These are phyloP conservation scores for Salix purpurea DNA, from an alignment of 345 rosid species.

Conservation along the genomic window DNA sequence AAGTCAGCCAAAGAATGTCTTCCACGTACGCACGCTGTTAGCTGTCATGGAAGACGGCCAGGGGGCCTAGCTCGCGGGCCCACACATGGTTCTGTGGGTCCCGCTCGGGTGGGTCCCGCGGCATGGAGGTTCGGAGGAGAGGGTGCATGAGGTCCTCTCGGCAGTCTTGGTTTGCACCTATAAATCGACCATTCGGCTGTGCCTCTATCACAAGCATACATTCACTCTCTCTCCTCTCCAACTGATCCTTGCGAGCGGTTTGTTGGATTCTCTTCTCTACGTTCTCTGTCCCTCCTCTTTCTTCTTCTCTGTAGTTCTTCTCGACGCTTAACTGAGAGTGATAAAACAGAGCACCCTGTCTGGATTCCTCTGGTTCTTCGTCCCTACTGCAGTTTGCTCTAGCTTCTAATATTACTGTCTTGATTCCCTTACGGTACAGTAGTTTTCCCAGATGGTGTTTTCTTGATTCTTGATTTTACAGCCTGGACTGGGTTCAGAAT, in stretches of 20 bases:
- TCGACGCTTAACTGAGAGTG: neutral
- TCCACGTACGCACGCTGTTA: conserved; percentile 14
- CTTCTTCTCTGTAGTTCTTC: neutral
- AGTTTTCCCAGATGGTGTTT: neutral
- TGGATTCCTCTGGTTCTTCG: conserved; percentile 1
- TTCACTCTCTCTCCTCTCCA: neutral
- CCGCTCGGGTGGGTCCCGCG: neutral
- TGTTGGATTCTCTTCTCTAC: neutral
- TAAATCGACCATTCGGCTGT: neutral
- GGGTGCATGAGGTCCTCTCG: neutral
- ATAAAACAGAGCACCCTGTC: conserved; percentile 11
- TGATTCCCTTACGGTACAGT: neutral
- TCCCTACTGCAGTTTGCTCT: neutral
- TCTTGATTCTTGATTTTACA: neutral
- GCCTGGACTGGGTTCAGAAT: neutral
- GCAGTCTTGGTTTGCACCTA: conserved; percentile 6
- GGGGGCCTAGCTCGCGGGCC: neutral
- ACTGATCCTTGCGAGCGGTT: neutral
- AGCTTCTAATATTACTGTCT: neutral
- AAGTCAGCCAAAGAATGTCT: conserved; percentile 14
- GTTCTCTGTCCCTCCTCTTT: neutral
- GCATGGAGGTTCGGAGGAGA: neutral
- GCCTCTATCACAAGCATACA: neutral
- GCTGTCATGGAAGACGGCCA: conserved; percentile 11
- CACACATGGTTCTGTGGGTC: neutral